Base-by-base conservation (phyloP, 2,329 filamentous ascomycete genomes). In the Trichoderma koningii region DNA sequence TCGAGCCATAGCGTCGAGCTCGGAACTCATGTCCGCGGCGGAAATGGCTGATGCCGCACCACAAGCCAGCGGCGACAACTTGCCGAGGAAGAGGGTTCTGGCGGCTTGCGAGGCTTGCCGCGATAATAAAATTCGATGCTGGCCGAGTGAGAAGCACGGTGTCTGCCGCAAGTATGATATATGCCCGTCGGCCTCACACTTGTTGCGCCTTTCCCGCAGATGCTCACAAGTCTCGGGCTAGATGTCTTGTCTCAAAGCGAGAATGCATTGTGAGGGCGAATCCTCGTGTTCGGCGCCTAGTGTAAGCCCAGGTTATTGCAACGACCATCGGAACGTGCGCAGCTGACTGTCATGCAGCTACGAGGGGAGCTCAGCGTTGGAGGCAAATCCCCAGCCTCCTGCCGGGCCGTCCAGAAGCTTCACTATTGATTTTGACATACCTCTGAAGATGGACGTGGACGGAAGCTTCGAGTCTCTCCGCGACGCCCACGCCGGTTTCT, bases 41-140 rank as follows among this genome's bases (percentile, higher is more conserved):
- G 3, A 38, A 38, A 56, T 56, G 53, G 53, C 14, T 3, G 34
- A 56, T 14, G 34, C 34, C 21, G 53, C 42, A 38, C 53, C 4
- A 7, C 38, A 42, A 56, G 21, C 14, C 21, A 56, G 38, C 41
- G 34, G 34, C 21, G 53, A 44, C 38, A 34, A 17, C 23, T 28
- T 56, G 19, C 34, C 28, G 3, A 30, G 55, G 28, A 61, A 75
- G 67, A 71, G 74, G 47, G 55, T 72, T 17, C 70, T 70, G 19
- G 77, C 85, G 75, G 77, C 83, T 21, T 86, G 83, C 64, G 83
- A 86, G 72, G 81, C 82, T 2, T 86, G 84, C 67, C 76, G 84
- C 62, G 76, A 74, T 12, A 81, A 82, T 64, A 86, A 85, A 74
- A 77, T 84, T 23, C 83, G 81, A 64, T 86, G 84, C 68, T 79